Conservation (phyloP, 306 rosid genomes). For the Carpinus viminea region DNA sequence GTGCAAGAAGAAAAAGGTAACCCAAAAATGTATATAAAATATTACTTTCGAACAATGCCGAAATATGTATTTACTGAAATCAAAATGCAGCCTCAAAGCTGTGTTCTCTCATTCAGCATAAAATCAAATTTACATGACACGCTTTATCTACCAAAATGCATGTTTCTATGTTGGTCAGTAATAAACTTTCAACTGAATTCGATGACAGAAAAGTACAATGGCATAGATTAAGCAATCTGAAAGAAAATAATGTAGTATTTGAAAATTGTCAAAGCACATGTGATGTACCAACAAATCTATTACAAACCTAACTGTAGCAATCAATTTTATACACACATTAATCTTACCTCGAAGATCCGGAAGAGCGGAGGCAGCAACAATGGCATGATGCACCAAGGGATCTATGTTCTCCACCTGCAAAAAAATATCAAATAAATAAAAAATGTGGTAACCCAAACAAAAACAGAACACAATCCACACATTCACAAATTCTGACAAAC, state of each 20-base stretch:
- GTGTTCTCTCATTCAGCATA: neutral
- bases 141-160: too few species aligned
- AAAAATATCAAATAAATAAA: conserved; percentile 23
- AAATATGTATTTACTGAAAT: neutral
- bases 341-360: conserved; percentile 81
- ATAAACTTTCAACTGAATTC: too few species aligned
- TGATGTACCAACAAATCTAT: neutral
- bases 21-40: too few species aligned
- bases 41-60: too few species aligned
- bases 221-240: too few species aligned
- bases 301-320: neutral
- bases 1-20: too few species aligned
- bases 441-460: conserved; percentile 8
- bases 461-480: neutral
- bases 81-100: neutral
- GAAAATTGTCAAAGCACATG: too few species aligned
- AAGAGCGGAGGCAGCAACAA: conserved; percentile 59
- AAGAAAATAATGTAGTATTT: too few species aligned
- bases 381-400: conserved; percentile 75
- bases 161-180: too few species aligned
- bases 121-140: neutral
- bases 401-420: conserved; percentile 75
- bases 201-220: too few species aligned
- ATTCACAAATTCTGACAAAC: neutral
- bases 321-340: conserved; percentile 5